Conservation (phyloP, 2,329 filamentous ascomycete species). For the Blastomyces percursus region DNA sequence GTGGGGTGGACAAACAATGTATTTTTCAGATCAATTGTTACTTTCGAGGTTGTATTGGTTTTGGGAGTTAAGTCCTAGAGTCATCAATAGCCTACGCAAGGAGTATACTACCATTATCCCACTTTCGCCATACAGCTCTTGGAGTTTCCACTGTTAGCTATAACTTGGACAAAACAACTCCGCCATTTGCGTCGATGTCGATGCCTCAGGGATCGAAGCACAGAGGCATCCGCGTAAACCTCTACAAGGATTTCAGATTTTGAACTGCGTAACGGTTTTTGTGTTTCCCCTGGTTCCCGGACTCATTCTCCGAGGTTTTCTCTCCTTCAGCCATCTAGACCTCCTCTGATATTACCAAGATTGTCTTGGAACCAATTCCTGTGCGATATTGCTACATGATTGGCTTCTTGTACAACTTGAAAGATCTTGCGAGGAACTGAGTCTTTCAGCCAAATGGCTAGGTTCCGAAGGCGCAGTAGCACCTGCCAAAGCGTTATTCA, state of each 20-base stretch:
- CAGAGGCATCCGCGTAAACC: neutral
- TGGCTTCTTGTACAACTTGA: neutral
- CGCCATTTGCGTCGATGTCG: neutral
- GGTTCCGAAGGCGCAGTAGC: neutral
- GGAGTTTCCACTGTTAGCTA: neutral
- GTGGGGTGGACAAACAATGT: neutral
- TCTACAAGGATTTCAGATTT: neutral
- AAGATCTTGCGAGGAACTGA: neutral
- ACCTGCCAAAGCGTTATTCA: neutral
- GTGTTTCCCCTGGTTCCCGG: neutral
- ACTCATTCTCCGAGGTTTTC: neutral
- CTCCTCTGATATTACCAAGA: neutral
- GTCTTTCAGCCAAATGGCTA: neutral
- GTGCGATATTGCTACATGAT: neutral
- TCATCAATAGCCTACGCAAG: neutral
- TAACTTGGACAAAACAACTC: neutral
- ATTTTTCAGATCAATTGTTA: neutral
- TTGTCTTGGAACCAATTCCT: neutral
- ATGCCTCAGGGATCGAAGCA: neutral
- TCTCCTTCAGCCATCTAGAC: neutral
- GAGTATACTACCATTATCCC: neutral
- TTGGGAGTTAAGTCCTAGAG: neutral
- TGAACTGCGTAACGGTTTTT: neutral
- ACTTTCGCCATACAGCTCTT: neutral
- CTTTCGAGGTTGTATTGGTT: neutral